Conservation (phyloP, 129 eudicot genomes). For the Cynara cardunculus region DNA sequence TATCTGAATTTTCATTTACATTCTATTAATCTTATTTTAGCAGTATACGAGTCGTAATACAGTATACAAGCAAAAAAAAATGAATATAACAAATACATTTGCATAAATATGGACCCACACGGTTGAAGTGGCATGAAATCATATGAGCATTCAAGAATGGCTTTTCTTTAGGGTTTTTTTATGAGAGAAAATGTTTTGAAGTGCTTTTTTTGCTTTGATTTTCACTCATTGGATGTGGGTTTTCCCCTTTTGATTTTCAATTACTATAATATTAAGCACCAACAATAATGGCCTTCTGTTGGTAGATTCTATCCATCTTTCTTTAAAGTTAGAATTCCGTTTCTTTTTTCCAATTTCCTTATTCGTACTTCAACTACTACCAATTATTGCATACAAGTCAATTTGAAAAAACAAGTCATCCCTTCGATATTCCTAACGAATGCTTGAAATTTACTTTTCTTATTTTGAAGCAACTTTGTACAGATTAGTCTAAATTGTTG, state of each 20-base stretch:
- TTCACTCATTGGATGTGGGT: slow-evolving; percentile 46
- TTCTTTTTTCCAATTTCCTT: background rate
- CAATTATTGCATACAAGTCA: slow-evolving; percentile 23
- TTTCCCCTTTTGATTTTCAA: slow-evolving; percentile 20
- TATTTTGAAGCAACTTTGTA: slow-evolving; percentile 1
- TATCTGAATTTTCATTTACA: background rate
- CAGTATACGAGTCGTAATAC: background rate
- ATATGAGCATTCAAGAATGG: slow-evolving; percentile 5
- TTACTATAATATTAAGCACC: slow-evolving; percentile 25
- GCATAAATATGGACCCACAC: slow-evolving; percentile 6
- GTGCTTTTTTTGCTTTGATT: slow-evolving; percentile 48
- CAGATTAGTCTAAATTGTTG: background rate
- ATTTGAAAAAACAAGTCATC: slow-evolving; percentile 4
- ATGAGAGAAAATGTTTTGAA: slow-evolving; percentile 28
- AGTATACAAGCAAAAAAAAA: background rate
- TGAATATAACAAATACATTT: slow-evolving; percentile 15
- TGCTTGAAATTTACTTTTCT: slow-evolving; percentile 8
- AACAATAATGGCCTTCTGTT: slow-evolving; percentile 23
- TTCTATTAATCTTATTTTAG: background rate
- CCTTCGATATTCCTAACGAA: slow-evolving; percentile 17
- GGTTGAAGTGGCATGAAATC: background rate
- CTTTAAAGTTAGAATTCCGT: background rate
- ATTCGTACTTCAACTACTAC: slow-evolving; percentile 7
- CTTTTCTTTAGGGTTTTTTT: slow-evolving; percentile 1
- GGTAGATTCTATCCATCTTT: slow-evolving; percentile 26